These are phyloP conservation scores for Arthrobotrys sphaeroides DNA, from an alignment of 2,329 filamentous ascomycete genomes.

Conservation along the genomic window DNA sequence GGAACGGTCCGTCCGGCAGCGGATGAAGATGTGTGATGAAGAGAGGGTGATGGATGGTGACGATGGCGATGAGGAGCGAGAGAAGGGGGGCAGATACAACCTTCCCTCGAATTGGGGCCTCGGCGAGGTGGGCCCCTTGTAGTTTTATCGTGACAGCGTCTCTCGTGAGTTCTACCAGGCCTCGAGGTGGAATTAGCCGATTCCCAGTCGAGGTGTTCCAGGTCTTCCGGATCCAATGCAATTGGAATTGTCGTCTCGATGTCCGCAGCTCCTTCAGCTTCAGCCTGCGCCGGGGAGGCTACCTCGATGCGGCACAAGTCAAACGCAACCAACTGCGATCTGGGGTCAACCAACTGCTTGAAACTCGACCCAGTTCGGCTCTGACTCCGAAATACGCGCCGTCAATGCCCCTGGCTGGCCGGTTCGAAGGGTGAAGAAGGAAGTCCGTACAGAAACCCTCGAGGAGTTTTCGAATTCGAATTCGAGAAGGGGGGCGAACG, in stretches of 20 bases:
- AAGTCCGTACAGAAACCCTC: slow-evolving; percentile 1
- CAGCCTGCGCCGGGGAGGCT: not conserved
- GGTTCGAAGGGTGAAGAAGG: not conserved
- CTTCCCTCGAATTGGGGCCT: slow-evolving; percentile 7
- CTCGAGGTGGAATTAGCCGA: not conserved
- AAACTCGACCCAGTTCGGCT: not conserved
- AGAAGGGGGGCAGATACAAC: not conserved
- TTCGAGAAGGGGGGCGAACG: not conserved
- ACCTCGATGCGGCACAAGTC: slow-evolving; percentile 5
- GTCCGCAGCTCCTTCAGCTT: not conserved
- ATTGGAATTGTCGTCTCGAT: not conserved
- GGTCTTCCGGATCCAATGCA: slow-evolving; percentile 2
- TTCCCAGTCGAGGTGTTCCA: not conserved
- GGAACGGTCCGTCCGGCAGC: slow-evolving; percentile 32
- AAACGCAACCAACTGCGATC: slow-evolving; percentile 20
- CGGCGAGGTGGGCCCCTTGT: slow-evolving; percentile 10
- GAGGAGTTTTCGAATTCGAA: too few relatives aligned
- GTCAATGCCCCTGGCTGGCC: not conserved
- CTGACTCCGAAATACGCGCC: slow-evolving; percentile 23
- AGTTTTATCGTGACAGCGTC: slow-evolving; percentile 6
- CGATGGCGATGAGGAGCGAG: not conserved
- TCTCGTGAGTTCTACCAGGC: not conserved
- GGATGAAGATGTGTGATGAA: slow-evolving; percentile 13
- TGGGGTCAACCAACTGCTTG: too few relatives aligned
- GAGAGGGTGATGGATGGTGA: not conserved